Evolutionary conservation across 352 stramenopile species (phyloP), one percentile per base, ranked within the genome.

Genomic region (Phytophthora pini): DNA sequence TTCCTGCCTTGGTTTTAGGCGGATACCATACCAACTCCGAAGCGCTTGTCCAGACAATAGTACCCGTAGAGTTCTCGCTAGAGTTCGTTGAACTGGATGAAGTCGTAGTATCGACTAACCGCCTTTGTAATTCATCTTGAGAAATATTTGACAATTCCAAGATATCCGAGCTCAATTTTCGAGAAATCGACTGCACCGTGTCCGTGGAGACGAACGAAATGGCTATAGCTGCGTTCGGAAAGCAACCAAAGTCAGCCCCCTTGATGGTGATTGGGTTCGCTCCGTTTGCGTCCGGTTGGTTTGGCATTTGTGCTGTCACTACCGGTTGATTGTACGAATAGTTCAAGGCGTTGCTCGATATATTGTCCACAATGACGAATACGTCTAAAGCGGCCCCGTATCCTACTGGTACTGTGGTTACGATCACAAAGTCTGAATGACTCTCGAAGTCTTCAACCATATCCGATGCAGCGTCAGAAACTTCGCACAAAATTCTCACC

Each of bases 301-400:
- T 90, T 5, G 81, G 81, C 75, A 90, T 88, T 40, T 89, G 80
- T 3, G 78, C 65, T 17, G 56, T 61, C 41, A 89, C 67, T 4
- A 89, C 59, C 4, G 80, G 80, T 39, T 88, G 76, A 43, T 89
- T 89, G 67, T 88, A 89, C 24, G 78, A 77, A 10, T 84, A 88
- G 6, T 22, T 20, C 1, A 89, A 58, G 6, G 76, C 45, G n/a
- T 89, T 88, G 50, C 80, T 89, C 0, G 68, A 50, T 46, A 80
- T 68, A 32, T 75, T 61, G 17, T 87, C 78, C 20, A 89, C 65
- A n/a, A 89, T 64, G 22, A 89, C 78, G 22, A 60, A 70, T 0
- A 88, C 53, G 3, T 72, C 45, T 1, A 83, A 44, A 55, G 83
- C 55, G 6, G 72, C 75, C 13, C 80, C 76, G 52, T 80, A 88